Evolutionary conservation across 768 basidiomycete genomes (phyloP), one percentile per base, ranked within the genome.

Genomic region (Lentinula detonsa): DNA sequence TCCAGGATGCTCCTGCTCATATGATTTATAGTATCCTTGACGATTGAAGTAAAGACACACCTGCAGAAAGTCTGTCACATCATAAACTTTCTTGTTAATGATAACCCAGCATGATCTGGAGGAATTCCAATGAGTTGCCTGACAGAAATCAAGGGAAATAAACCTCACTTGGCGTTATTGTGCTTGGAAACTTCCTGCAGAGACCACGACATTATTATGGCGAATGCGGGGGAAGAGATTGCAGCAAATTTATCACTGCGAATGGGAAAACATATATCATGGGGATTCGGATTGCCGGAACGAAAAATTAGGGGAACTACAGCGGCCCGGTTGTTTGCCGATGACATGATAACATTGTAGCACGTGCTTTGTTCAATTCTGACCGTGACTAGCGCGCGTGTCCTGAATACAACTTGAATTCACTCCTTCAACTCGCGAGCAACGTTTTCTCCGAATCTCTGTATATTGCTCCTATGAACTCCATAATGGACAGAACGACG

Each of bases 81-180:
- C 90, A 74, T 93, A 93, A n/a, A 93, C 91, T 58, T 82, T 78
- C 72, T 87, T 83, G 55, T 81, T 77, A 64, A 94, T 88, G 68
- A 93, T 85, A 65, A 94, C 85, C 92, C 92, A 94, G 69, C 91
- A 92, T 16, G 87, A 88, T 42, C 88, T 89, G 62, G 16, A 37
- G 31, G 49, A n/a, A 45, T 43, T 13, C 34, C 52, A 65, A 51
- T 64, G 51, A 66, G 62, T 52, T 54, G 18, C 52, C 61, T 54
- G 16, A 60, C 7, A 10, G 59, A n/a, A n/a, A 37, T 6, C 37
- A 11, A 6, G 6, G 50, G 61, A 21, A 34, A 11, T 54, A 63
- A 18, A 33, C 28, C 21, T 70, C 61, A 87, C 88, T 74, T 68
- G 18, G 72, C 45, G 16, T 79, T 78, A 65, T 81, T 85, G 71